Evolutionary conservation across 225 moss, liverwort and hornwort genomes (phyloP), one percentile per base, ranked within the genome.

Genomic region (Anthoceros angustus): DNA sequence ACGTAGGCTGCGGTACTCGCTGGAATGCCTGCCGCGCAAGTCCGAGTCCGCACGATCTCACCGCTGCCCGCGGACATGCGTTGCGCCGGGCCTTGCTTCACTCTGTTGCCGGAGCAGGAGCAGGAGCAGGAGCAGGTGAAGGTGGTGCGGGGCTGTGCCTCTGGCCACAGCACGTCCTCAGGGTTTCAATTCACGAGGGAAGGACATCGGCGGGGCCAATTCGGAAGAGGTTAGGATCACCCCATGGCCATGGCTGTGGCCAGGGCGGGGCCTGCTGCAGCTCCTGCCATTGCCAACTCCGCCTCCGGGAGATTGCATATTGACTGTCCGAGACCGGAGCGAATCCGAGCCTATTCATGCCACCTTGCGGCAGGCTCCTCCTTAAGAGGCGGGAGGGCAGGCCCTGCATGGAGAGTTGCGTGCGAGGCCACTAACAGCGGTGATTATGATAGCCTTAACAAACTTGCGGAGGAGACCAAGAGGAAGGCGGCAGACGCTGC

Each of bases 401-500:
- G 55, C 1, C n/a, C 55, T 7, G 55, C 5, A 4, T 23, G 55
- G 55, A 55, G 55, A 55, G 18, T 55, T 55, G 23, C 55, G 7
- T 55, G 55, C 55, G n/a, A 55, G 18, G 55, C 55, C 55, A 18
- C 55, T 15, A 8, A 55, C n/a, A 55, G 14, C 14, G 55, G 23
- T 1, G 12, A 18, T 55, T 55, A 15, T 12, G 18, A 55, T 23
- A 55, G 55, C 18, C 4, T 55, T 0, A 55, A 20, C 18, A 15
- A 55, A 62, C 77, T 87, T 75, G 88, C 88, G 40, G 85, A 83
- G 42, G 81, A 86, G 62, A 83, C 82, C 0, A 84, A 87, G 64
- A 86, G 80, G 70, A 84, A 65, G 70, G 77, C 78, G 15, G 62
- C 60, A 26, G 76, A 80, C 43, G 80, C 80, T 18, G 83, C 83